phyloP scores from a whole-genome alignment of 192 early-diverging fungal genomes.

The Coemansia sp. region DNA sequence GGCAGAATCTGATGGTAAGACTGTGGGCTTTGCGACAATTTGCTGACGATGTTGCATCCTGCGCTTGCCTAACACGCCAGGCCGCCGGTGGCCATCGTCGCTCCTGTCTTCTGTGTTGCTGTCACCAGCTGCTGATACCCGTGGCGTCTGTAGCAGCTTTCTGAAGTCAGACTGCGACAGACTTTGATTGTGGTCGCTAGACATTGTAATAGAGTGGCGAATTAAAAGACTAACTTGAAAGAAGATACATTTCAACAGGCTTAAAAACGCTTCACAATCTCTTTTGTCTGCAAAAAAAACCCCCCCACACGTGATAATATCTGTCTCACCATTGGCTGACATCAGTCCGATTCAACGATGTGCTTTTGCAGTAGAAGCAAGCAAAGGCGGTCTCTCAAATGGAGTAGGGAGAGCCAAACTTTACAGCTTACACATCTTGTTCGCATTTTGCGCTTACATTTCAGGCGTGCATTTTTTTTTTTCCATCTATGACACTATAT shows the following conservation, averaged over 20 bases:
- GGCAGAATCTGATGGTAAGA: background rate
- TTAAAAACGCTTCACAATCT: background rate
- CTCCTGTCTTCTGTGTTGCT: background rate
- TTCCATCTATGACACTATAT: constrained; percentile 52
- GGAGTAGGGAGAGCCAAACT: background rate
- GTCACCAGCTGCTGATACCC: background rate
- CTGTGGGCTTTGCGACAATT: background rate
- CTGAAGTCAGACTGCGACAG: constrained; percentile 28
- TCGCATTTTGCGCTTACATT: background rate
- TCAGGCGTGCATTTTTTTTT: constrained; percentile 1
- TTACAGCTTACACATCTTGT: background rate
- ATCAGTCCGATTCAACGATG: background rate
- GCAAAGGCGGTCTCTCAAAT: background rate
- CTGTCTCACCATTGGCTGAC: background rate
- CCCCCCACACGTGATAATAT: constrained; percentile 2
- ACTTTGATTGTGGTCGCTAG: background rate
- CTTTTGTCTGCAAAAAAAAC: background rate
- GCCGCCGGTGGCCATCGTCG: background rate
- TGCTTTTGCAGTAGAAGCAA: background rate
- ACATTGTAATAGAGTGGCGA: background rate
- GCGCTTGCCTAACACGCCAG: constrained; percentile 6
- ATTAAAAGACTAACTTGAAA: background rate
- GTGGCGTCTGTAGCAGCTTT: constrained; percentile 22
- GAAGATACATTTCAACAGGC: background rate
- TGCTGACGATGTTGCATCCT: constrained; percentile 5